A percentile compares a stretch with the other conserved stretches of the same genome.
phyloP scores from a whole-genome alignment of 225 moss, liverwort and hornwort genomes.

The Neckera pumila region DNA sequence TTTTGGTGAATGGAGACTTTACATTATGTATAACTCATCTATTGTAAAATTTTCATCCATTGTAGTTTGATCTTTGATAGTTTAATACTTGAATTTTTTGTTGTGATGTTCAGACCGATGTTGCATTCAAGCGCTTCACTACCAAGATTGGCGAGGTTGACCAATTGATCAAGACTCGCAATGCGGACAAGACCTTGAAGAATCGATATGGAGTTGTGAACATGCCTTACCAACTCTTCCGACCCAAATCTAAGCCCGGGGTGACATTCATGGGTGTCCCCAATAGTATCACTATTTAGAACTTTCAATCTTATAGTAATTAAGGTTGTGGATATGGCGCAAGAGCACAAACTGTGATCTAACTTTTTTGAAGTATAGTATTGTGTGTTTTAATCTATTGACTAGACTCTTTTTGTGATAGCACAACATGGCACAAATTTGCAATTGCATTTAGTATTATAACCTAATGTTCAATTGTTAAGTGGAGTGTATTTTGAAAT shows the following conservation, averaged over 20 bases:
- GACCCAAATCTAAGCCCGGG: background rate
- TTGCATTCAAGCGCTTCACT: background rate
- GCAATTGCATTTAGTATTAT: too few species aligned
- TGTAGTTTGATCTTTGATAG: background rate
- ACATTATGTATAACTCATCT: background rate
- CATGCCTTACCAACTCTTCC: background rate
- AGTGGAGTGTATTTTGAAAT: background rate
- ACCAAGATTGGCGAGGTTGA: background rate
- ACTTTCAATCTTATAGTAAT: background rate
- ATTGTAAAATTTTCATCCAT: background rate
- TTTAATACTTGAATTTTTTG: background rate
- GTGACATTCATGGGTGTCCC: background rate
- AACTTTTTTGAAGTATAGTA: too few species aligned
- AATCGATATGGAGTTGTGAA: background rate
- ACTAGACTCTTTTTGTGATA: background rate
- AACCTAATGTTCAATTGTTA: background rate
- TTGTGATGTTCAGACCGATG: background rate
- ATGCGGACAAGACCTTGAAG: background rate
- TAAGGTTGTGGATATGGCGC: background rate
- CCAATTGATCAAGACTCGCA: background rate
- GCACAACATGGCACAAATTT: too few species aligned
- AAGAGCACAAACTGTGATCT: background rate
- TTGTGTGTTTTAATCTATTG: background rate
- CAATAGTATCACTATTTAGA: background rate
- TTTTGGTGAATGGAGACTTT: background rate